These are phyloP conservation scores for Prunella vulgaris DNA, from an alignment of 257 asterid species.

Conservation along the genomic window DNA sequence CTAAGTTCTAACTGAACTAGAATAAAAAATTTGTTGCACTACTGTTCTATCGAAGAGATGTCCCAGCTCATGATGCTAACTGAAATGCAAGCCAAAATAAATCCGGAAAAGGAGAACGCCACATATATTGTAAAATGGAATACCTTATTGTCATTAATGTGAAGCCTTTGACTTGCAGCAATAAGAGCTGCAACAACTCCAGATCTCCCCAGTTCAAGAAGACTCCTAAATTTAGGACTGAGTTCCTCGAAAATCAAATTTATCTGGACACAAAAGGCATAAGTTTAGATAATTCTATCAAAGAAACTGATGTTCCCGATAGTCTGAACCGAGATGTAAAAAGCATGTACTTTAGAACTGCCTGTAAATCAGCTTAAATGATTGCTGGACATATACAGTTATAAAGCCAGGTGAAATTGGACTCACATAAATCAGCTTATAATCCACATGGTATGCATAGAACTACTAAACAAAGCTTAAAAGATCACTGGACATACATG, in stretches of 20 bases:
- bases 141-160: constrained; percentile 60
- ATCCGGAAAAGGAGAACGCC: not conserved
- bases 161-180: constrained; percentile 80
- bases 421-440: not conserved
- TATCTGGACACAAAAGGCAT: constrained; percentile 41
- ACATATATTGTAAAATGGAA: constrained; percentile 1
- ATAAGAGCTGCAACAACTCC: constrained; percentile 91
- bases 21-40: not conserved
- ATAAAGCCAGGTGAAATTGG: not conserved
- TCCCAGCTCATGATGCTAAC: not conserved
- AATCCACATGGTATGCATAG: not conserved
- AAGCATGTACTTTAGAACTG: not conserved
- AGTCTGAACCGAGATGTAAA: not conserved
- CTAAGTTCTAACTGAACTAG: not conserved
- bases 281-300: constrained; percentile 13
- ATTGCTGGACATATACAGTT: too few species aligned
- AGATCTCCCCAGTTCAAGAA: constrained; percentile 71
- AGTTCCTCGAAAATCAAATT: constrained; percentile 72
- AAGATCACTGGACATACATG: constrained; percentile 51
- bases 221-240: constrained; percentile 61
- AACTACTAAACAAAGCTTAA: constrained; percentile 2
- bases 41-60: not conserved
- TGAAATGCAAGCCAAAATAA: not conserved
- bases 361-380: too few species aligned
- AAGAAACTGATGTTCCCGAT: not conserved